Evolutionary conservation across 192 early-diverging fungal species (phyloP).

Genomic region (Chytriomyces sp.): DNA sequence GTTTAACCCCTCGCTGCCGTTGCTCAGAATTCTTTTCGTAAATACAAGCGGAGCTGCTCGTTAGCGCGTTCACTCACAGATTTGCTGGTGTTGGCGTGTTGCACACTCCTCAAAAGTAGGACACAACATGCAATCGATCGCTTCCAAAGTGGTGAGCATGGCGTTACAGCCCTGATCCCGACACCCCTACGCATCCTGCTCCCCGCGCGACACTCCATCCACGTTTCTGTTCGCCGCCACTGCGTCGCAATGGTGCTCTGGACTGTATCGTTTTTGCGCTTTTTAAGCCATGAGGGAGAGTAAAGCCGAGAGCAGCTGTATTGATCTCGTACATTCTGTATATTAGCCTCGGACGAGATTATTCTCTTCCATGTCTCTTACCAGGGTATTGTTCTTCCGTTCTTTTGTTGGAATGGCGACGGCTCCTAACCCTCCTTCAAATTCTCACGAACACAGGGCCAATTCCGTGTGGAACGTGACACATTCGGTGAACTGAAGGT

Average conservation of each 20-base stretch:
- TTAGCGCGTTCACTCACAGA: too few species aligned
- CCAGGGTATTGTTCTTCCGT: neutral
- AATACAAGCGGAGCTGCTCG: too few species aligned
- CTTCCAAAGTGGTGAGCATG: slow-evolving; percentile 3
- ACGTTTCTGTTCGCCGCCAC: neutral
- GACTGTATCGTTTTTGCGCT: neutral
- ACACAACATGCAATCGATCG: slow-evolving; percentile 1
- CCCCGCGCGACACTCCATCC: too few species aligned
- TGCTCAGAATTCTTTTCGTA: neutral
- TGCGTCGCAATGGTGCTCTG: too few species aligned
- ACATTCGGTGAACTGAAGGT: slow-evolving; percentile 96
- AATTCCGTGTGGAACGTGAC: slow-evolving; percentile 56
- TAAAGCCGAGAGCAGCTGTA: too few species aligned
- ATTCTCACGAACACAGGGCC: neutral
- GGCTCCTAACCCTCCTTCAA: neutral
- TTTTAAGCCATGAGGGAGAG: too few species aligned
- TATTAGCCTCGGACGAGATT: slow-evolving; percentile 10
- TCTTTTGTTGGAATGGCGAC: too few species aligned
- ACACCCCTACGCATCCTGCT: neutral
- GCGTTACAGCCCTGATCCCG: too few species aligned
- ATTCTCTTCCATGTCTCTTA: slow-evolving; percentile 15
- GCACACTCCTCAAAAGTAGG: neutral
- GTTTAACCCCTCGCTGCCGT: neutral
- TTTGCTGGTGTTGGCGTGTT: neutral
- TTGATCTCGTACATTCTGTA: too few species aligned